These are phyloP conservation scores for Carallia pectinifolia DNA, from an alignment of 345 rosid species.

Conservation along the genomic window DNA sequence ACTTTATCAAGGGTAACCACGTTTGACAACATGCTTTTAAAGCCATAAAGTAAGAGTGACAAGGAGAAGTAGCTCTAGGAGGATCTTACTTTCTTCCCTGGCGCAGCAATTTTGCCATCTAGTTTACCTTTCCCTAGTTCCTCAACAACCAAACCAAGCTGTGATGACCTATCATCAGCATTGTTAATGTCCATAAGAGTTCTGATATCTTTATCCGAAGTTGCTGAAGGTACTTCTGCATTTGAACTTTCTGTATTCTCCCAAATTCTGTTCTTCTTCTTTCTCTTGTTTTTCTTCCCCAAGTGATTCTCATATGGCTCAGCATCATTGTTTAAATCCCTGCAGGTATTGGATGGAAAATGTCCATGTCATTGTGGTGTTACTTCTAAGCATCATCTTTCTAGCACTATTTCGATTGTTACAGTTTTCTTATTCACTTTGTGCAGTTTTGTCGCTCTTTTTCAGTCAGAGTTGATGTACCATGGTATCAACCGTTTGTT, in stretches of 20 bases:
- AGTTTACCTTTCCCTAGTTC: constrained; percentile 44
- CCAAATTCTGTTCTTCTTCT: constrained; percentile 19
- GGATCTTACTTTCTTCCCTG: constrained; percentile 47
- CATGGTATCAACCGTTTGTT: too few species aligned
- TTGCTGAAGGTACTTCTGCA: constrained; percentile 6
- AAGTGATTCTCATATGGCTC: constrained; percentile 6
- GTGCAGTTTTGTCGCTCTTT: too few species aligned
- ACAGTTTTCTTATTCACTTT: too few species aligned
- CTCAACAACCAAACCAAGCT: constrained; percentile 40
- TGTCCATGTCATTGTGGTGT: too few species aligned
- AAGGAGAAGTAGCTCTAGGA: background rate
- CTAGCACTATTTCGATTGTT: too few species aligned
- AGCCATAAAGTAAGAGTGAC: background rate
- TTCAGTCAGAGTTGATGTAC: too few species aligned
- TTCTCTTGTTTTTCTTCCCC: constrained; percentile 37
- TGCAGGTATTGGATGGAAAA: constrained; percentile 2
- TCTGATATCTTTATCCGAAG: background rate
- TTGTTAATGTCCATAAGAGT: constrained; percentile 9
- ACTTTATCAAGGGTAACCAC: background rate
- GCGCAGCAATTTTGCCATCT: constrained; percentile 43
- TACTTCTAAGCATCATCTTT: too few species aligned
- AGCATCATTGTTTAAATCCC: constrained; percentile 6
- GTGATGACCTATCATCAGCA: constrained; percentile 23
- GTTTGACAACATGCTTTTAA: background rate
- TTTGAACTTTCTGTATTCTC: constrained; percentile 22